These are phyloP conservation scores for Skeletonema tropicum DNA, from an alignment of 108 stramenopile genomes.

Conservation along the genomic window DNA sequence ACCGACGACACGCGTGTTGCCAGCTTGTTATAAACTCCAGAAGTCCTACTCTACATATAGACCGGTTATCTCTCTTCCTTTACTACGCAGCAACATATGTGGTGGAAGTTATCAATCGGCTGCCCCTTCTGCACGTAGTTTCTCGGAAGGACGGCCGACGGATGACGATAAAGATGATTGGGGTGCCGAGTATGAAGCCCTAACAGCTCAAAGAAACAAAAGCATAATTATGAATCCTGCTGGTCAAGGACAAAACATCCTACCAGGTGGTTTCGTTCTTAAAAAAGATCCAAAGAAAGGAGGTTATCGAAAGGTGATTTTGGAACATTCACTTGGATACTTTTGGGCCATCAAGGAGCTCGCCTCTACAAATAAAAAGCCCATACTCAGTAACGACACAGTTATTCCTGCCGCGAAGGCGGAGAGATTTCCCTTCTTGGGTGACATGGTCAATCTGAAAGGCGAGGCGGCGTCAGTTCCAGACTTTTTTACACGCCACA, in stretches of 20 bases:
- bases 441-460: slow-evolving; percentile 27
- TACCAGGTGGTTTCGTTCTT: slow-evolving; percentile 69
- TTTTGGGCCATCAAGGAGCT: slow-evolving; percentile 89
- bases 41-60: background rate
- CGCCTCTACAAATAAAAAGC: slow-evolving; percentile 63
- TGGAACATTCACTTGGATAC: slow-evolving; percentile 78
- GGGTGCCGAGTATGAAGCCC: slow-evolving; percentile 35
- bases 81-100: background rate
- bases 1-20: background rate
- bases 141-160: background rate
- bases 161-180: background rate
- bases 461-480: slow-evolving; percentile 63
- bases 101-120: background rate
- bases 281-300: slow-evolving; percentile 61
- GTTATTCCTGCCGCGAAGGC: slow-evolving; percentile 70
- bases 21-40: background rate
- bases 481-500: slow-evolving; percentile 62
- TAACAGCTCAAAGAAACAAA: slow-evolving; percentile 37
- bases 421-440: slow-evolving; percentile 65
- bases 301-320: slow-evolving; percentile 56
- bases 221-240: slow-evolving; percentile 62
- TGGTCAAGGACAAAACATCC: slow-evolving; percentile 54
- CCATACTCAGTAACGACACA: slow-evolving; percentile 62
- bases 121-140: background rate
- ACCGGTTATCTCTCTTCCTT: background rate